Conservation (phyloP, 2,329 filamentous ascomycete genomes). For the Xylaria sp. region DNA sequence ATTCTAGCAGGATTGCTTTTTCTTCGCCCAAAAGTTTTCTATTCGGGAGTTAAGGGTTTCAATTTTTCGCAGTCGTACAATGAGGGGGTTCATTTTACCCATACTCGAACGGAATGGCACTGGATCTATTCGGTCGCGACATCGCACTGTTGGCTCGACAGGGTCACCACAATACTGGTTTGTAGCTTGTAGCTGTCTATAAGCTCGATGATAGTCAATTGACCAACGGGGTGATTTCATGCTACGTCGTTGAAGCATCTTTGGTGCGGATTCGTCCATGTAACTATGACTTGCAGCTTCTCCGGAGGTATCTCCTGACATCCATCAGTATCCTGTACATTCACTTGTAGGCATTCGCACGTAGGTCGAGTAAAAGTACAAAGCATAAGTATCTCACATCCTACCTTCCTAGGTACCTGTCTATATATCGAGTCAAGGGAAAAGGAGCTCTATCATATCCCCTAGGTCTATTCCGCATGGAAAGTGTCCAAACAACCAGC, state of each 20-base stretch:
- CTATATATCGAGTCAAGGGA: background rate
- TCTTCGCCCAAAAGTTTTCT: slow-evolving; percentile 14
- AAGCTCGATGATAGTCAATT: slow-evolving; percentile 10
- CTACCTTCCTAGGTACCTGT: background rate
- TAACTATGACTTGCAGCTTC: background rate
- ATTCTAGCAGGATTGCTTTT: slow-evolving; percentile 10
- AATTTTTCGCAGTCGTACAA: slow-evolving; percentile 14
- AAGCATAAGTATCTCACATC: background rate
- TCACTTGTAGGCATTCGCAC: background rate
- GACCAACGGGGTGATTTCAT: slow-evolving; percentile 9
- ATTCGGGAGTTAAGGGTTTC: slow-evolving; percentile 19
- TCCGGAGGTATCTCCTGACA: background rate
- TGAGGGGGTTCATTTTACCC: slow-evolving; percentile 5
- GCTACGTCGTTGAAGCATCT: background rate
- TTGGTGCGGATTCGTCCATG: background rate
- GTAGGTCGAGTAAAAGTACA: background rate
- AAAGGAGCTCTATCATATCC: background rate
- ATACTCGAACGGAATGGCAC: slow-evolving; percentile 12
- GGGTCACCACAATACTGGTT: slow-evolving; percentile 6
- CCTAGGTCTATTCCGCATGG: background rate
- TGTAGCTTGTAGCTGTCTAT: slow-evolving; percentile 7
- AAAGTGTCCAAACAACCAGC: background rate
- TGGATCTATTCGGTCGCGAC: slow-evolving; percentile 15
- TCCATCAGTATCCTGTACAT: background rate
- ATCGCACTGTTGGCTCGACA: slow-evolving; percentile 8